Conservation (phyloP, 768 basidiomycete genomes). For the Tylopilus rubrobrunneus region DNA sequence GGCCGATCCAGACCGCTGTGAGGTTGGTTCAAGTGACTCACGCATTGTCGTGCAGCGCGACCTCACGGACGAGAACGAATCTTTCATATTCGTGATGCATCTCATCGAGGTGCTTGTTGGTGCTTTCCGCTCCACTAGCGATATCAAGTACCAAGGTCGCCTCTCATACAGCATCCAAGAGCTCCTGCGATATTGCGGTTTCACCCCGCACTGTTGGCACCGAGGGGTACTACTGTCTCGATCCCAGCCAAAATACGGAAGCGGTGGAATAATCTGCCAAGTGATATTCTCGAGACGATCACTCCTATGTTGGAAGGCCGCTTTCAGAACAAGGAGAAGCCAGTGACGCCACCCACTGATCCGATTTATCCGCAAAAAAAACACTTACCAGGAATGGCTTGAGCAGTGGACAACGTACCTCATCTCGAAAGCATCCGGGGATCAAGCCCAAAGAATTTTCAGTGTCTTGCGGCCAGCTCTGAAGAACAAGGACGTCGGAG, state of each 20-base stretch:
- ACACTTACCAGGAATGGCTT: slow-evolving; percentile 96
- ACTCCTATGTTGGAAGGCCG: slow-evolving; percentile 76
- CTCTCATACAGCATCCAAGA: slow-evolving; percentile 93
- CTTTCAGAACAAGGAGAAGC: slow-evolving; percentile 50
- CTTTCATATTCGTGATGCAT: slow-evolving; percentile 75
- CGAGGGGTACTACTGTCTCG: slow-evolving; percentile 44
- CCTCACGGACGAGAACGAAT: slow-evolving; percentile 75
- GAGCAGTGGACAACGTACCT: slow-evolving; percentile 84
- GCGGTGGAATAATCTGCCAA: slow-evolving; percentile 77
- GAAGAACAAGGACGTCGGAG: slow-evolving; percentile 85
- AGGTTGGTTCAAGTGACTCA: slow-evolving; percentile 53
- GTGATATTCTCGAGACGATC: slow-evolving; percentile 81
- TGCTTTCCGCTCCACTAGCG: slow-evolving; percentile 90
- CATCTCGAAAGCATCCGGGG: slow-evolving; percentile 59
- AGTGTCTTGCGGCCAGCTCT: slow-evolving; percentile 73
- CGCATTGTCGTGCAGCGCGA: slow-evolving; percentile 76
- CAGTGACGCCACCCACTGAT: slow-evolving; percentile 40
- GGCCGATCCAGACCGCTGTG: slow-evolving; percentile 90
- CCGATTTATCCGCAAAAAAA: slow-evolving; percentile 76
- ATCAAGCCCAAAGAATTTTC: slow-evolving; percentile 66
- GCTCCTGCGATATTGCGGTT: slow-evolving; percentile 80
- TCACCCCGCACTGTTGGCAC: slow-evolving; percentile 69
- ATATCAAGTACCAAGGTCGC: slow-evolving; percentile 85
- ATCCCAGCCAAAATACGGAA: slow-evolving; percentile 64
- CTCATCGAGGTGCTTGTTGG: slow-evolving; percentile 83